These are phyloP conservation scores for Hanseniaspora valbyensis DNA, from an alignment of 805 yeast species.

Conservation along the genomic window DNA sequence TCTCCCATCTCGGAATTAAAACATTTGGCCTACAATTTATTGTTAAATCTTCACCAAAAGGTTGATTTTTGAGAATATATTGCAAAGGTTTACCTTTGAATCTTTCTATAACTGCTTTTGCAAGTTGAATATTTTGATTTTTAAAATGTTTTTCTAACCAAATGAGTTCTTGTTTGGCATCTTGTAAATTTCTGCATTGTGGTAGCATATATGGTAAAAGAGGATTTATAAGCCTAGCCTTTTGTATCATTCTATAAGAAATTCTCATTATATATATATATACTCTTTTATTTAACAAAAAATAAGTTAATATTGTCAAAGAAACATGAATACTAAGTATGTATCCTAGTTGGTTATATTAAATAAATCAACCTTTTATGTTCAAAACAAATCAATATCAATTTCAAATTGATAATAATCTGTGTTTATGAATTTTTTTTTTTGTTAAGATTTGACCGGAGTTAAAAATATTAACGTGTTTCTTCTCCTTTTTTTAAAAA, in stretches of 20 bases:
- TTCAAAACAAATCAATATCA: no score
- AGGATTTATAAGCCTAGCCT: constrained; percentile 18
- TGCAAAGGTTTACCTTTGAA: constrained; percentile 59
- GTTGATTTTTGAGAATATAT: constrained; percentile 75
- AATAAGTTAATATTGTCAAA: no score
- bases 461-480: no score
- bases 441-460: no score
- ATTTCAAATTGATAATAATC: no score
- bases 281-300: no score
- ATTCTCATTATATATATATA: constrained; percentile 19
- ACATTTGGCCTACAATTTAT: constrained; percentile 54
- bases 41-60: constrained; percentile 59
- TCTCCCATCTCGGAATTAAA: constrained; percentile 86
- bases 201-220: constrained; percentile 24
- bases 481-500: no score
- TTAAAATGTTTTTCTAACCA: constrained; percentile 21
- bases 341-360: no score
- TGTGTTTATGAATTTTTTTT: no score
- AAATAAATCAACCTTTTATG: no score
- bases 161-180: constrained; percentile 22
- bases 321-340: no score
- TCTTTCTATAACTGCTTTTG: constrained; percentile 44
- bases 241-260: constrained; percentile 17
- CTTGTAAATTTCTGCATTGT: constrained; percentile 23
- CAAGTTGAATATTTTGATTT: constrained; percentile 20